Conservation (phyloP, 129 eudicot species). For the Centaurea solstitialis region DNA sequence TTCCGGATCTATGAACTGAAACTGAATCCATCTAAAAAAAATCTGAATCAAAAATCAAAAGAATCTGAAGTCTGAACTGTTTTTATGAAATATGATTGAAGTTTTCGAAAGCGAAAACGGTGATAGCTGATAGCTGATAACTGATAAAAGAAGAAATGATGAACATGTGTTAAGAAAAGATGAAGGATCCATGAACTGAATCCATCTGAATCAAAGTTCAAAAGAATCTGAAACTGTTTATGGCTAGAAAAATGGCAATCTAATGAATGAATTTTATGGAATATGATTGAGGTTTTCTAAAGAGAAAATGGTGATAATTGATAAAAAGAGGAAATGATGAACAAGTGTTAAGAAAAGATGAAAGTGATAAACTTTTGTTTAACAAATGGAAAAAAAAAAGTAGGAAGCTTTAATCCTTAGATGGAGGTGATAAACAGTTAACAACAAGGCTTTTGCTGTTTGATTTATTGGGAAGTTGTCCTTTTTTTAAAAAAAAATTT, state of each 20-base stretch:
- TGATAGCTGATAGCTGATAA: too few species aligned
- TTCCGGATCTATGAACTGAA: constrained; percentile 35
- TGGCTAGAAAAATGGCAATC: neutral
- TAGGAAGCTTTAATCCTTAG: constrained; percentile 42
- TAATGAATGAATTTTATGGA: neutral
- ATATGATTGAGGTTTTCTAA: neutral
- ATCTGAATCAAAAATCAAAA: constrained; percentile 23
- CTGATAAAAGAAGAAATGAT: constrained; percentile 32
- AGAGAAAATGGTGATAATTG: constrained; percentile 12
- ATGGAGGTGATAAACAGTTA: constrained; percentile 31
- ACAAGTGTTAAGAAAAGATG: constrained; percentile 40
- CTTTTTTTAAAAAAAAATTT: neutral
- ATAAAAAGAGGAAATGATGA: constrained; percentile 35
- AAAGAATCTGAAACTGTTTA: constrained; percentile 12
- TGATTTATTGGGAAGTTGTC: neutral
- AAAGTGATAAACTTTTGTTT: neutral
- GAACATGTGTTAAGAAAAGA: constrained; percentile 43
- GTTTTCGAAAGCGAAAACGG: constrained; percentile 16
- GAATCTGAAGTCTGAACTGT: constrained; percentile 10
- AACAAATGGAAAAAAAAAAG: constrained; percentile 40
- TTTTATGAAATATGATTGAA: neutral
- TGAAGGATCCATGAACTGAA: constrained; percentile 32
- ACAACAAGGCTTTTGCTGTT: neutral
- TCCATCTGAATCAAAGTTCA: constrained; percentile 50
- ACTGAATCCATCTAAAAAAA: constrained; percentile 55